Percentiles rank a stretch among this genome's conserved stretches.
phyloP scores from a whole-genome alignment of 768 basidiomycete species.

The Rhodotorula kratochvilovae region DNA sequence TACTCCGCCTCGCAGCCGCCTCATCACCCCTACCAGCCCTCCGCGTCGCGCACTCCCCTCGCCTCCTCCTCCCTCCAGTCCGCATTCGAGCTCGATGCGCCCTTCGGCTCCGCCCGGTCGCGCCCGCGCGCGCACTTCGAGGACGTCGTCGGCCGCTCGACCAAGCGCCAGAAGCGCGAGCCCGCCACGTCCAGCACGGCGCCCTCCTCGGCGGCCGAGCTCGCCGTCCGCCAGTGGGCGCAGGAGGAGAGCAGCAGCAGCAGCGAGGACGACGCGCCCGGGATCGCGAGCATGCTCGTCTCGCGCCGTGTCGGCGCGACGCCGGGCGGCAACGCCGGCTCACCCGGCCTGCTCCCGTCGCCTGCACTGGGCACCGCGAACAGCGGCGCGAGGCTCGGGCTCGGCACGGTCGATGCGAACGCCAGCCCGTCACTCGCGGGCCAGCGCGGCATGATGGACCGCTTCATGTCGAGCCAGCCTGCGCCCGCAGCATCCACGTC shows the following conservation, averaged over 20 bases:
- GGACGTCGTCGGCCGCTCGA: constrained; percentile 9
- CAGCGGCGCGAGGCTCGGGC: neutral
- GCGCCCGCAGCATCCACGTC: neutral
- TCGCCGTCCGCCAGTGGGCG: constrained; percentile 23
- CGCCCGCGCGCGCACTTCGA: constrained; percentile 8
- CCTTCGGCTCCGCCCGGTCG: neutral
- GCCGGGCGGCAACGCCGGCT: neutral
- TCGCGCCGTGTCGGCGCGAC: constrained; percentile 1
- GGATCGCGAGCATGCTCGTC: constrained; percentile 3
- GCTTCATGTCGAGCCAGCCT: constrained; percentile 23
- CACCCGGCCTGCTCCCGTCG: neutral
- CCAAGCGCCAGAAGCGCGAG: constrained; percentile 19
- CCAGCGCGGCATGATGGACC: constrained; percentile 36
- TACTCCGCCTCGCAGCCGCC: neutral
- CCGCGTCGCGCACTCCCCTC: neutral
- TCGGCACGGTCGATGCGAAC: neutral
- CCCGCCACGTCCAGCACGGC: neutral
- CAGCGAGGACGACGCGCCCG: constrained; percentile 8
- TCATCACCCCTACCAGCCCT: neutral
- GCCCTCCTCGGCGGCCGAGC: neutral
- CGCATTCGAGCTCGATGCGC: constrained; percentile 14
- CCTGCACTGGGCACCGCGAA: neutral
- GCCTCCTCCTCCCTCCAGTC: constrained; percentile 12
- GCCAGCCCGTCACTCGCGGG: constrained; percentile 8
- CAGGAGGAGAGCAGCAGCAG: constrained; percentile 25